Evolutionary conservation across 1,284 basidiomycete species (phyloP).

Genomic region (Sphaerobolus stellatus): DNA sequence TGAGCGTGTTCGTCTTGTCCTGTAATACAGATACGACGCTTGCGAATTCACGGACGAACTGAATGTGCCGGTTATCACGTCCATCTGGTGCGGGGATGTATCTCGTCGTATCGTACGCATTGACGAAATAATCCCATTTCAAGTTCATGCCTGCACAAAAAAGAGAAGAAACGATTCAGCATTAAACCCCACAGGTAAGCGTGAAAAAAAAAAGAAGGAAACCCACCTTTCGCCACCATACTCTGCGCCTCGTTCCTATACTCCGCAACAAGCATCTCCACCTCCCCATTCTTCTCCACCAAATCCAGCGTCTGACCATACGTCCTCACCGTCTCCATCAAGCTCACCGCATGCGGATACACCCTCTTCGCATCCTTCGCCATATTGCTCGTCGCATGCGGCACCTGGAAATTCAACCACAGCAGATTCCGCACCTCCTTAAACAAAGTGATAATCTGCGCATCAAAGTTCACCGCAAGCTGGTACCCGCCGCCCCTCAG

Average conservation of each 20-base stretch:
- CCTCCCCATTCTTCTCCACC: conserved; percentile 85
- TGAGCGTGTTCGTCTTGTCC: conserved; percentile 94
- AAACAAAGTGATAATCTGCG: conserved; percentile 96
- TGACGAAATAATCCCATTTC: conserved; percentile 96
- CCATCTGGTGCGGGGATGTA: conserved; percentile 71
- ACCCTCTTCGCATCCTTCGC: conserved; percentile 98
- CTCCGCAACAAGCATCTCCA: conserved; percentile 91
- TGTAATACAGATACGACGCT: conserved; percentile 87
- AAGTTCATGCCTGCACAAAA: conserved; percentile 74
- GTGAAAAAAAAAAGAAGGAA: background rate
- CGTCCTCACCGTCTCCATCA: conserved; percentile 97
- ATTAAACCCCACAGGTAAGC: background rate
- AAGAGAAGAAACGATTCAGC: background rate
- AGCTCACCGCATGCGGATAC: conserved; percentile 95
- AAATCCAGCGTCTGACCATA: conserved; percentile 93
- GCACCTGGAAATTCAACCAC: conserved; percentile 95
- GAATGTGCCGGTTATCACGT: conserved; percentile 85
- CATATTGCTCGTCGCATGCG: conserved; percentile 92
- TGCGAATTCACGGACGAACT: conserved; percentile 94
- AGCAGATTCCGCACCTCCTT: conserved; percentile 96
- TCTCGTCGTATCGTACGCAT: conserved; percentile 81
- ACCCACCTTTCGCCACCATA: conserved; percentile 81
- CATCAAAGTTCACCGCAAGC: conserved; percentile 95
- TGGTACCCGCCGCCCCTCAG: conserved; percentile 82
- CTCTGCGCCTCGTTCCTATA: conserved; percentile 88